Conservation (phyloP, 2,329 filamentous ascomycete genomes). For the Pseudocercospora pini-densiflorae region DNA sequence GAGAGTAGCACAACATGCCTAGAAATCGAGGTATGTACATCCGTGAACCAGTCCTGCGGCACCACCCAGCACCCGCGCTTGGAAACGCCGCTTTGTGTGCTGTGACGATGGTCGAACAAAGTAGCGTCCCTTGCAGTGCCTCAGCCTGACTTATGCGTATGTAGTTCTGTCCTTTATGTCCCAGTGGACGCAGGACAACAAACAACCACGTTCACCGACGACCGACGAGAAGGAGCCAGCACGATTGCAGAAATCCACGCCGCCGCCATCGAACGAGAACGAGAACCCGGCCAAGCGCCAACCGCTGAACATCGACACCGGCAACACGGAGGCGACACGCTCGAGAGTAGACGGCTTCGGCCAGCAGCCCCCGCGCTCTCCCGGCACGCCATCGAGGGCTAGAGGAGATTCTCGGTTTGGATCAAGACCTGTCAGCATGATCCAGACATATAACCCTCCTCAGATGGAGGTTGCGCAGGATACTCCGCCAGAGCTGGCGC, state of each 20-base stretch:
- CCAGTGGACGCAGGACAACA: constrained; percentile 63
- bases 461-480: constrained; percentile 84
- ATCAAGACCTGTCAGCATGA: constrained; percentile 81
- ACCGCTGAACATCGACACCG: constrained; percentile 33
- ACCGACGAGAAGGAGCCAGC: constrained; percentile 22
- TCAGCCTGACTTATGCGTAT: constrained; percentile 16
- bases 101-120: not conserved
- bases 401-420: constrained; percentile 55
- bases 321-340: constrained; percentile 30
- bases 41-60: constrained; percentile 19
- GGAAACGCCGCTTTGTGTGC: not conserved
- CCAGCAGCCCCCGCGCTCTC: constrained; percentile 43
- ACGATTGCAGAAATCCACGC: constrained; percentile 18
- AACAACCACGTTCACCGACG: constrained; percentile 41
- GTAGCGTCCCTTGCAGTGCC: constrained; percentile 2
- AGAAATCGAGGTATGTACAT: constrained; percentile 40
- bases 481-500: constrained; percentile 88
- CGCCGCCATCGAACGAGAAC: constrained; percentile 22
- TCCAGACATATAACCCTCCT: constrained; percentile 82
- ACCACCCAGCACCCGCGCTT: constrained; percentile 3
- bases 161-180: constrained; percentile 89
- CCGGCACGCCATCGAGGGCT: constrained; percentile 45
- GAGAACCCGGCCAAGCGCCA: constrained; percentile 24
- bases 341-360: constrained; percentile 42
- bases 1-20: constrained; percentile 39